A percentile compares a stretch with the other conserved stretches of the same genome.
phyloP scores from a whole-genome alignment of 768 basidiomycete species.

The Suillus cothurnatus region DNA sequence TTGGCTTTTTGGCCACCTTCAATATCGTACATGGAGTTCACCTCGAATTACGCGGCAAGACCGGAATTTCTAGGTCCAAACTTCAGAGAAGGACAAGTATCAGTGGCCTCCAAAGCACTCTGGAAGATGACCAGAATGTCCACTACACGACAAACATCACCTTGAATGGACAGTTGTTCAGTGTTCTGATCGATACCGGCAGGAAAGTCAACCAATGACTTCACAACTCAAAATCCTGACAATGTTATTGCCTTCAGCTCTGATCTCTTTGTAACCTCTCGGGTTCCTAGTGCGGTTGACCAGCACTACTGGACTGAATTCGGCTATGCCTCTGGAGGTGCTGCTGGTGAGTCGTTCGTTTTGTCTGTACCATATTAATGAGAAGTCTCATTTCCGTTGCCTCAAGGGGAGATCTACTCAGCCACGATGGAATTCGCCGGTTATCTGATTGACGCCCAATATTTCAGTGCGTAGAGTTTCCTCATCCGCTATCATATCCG shows the following conservation, averaged over 20 bases:
- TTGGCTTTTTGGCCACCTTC: conserved; percentile 14
- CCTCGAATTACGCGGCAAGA: conserved; percentile 20
- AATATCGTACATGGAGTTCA: conserved; percentile 14
- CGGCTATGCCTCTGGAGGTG: conserved; percentile 55
- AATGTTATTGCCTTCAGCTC: conserved; percentile 47
- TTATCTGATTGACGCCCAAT: conserved; percentile 52
- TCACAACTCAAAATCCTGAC: conserved; percentile 42
- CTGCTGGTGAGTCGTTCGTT: conserved; percentile 41
- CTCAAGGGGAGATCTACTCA: conserved; percentile 30
- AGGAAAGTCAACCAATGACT: conserved; percentile 34
- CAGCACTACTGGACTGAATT: conserved; percentile 44
- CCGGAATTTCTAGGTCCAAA: conserved; percentile 5
- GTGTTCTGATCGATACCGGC: conserved; percentile 48
- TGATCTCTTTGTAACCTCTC: conserved; percentile 61
- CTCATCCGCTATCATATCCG: background rate
- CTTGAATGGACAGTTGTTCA: conserved; percentile 35
- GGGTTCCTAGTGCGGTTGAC: conserved; percentile 39
- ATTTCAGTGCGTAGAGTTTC: conserved; percentile 17
- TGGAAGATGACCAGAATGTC: conserved; percentile 36
- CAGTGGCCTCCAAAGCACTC: conserved; percentile 24
- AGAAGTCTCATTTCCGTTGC: conserved; percentile 3
- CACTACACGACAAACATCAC: conserved; percentile 42
- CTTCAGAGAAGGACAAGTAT: conserved; percentile 31
- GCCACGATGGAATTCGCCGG: conserved; percentile 33
- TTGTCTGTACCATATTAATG: background rate